Conservation (phyloP, 106 monocot genomes). For the Allium cepa region DNA sequence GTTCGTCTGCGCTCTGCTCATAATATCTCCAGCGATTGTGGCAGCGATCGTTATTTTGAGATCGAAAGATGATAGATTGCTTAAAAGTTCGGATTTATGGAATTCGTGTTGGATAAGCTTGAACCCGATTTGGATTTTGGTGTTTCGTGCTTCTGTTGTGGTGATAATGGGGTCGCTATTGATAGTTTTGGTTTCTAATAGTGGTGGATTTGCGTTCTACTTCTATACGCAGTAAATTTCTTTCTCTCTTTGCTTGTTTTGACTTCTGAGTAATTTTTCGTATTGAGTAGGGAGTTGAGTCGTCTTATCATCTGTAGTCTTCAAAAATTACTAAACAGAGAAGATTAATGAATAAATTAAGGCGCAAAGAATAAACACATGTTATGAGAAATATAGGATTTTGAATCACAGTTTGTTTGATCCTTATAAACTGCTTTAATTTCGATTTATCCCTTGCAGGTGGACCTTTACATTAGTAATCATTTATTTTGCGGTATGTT, state of each 20-base stretch:
- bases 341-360: no score
- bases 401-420: not conserved
- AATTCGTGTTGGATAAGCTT: slow-evolving; percentile 29
- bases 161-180: slow-evolving; percentile 20
- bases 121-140: slow-evolving; percentile 32
- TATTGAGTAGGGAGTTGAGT: not conserved
- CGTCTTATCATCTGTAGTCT: not conserved
- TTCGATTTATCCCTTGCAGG: slow-evolving; percentile 31
- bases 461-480: slow-evolving; percentile 68
- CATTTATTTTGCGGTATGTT: slow-evolving; percentile 57
- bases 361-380: no score
- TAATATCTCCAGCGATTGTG: slow-evolving; percentile 20
- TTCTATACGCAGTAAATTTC: slow-evolving; percentile 57
- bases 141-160: slow-evolving; percentile 21
- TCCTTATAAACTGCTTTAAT: slow-evolving; percentile 9
- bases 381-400: no score
- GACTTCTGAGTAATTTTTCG: not conserved
- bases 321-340: no score
- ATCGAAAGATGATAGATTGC: slow-evolving; percentile 9
- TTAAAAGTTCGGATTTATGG: slow-evolving; percentile 14
- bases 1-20: slow-evolving; percentile 28
- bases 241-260: not conserved
- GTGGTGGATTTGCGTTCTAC: slow-evolving; percentile 27
- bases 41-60: slow-evolving; percentile 10
- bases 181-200: not conserved